Base-by-base conservation (phyloP, 345 rosid species). In the Theobroma cacao region DNA sequence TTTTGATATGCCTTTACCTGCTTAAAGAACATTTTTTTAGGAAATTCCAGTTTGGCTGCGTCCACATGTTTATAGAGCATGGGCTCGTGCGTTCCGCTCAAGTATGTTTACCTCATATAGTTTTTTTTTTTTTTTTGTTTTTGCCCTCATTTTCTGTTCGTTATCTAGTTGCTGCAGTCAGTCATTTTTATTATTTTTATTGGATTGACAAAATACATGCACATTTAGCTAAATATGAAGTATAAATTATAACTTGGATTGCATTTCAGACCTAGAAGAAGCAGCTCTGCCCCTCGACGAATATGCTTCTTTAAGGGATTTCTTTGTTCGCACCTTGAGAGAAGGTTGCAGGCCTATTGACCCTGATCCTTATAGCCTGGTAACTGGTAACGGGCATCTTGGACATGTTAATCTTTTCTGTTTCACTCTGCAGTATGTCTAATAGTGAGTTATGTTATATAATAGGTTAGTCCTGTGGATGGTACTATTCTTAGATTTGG, bases 41-140 rank as follows among this genome's bases (percentile, higher is more conserved):
- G 97, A 96, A 83, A 82, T 89, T 87, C 99, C 98, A 18, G 81
- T 88, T 71, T 88, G 91, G 94, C 48, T 94, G 90, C 95, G 98
- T 48, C 95, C 98, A 2, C 81, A 78, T 89, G 90, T 91, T 58
- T 90, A 94, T 80, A 88, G 78, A 88, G 94, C 97, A 1, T 96
- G 98, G 98, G 94, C 98, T 63, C 95, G 94, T 9, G 98, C 99
- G 60, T 94, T 94, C 77, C 99, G 91, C 82, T 86, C 98, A 85
- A 90, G 98, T 94, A 92, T 66, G 89, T 78, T 66, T 24, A 65
- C 71, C 74, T 83, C 61, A 30, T 47, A 41, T 2, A 75, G 7
- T 1, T 41, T 62, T 62, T 20, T n/a, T n/a, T n/a, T n/a, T n/a
- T n/a, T n/a, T n/a, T n/a, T n/a, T n/a, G n/a, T n/a, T n/a, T n/a